These are phyloP conservation scores for Apiosordaria backusii DNA, from an alignment of 495 filamentous ascomycete species.

Conservation along the genomic window DNA sequence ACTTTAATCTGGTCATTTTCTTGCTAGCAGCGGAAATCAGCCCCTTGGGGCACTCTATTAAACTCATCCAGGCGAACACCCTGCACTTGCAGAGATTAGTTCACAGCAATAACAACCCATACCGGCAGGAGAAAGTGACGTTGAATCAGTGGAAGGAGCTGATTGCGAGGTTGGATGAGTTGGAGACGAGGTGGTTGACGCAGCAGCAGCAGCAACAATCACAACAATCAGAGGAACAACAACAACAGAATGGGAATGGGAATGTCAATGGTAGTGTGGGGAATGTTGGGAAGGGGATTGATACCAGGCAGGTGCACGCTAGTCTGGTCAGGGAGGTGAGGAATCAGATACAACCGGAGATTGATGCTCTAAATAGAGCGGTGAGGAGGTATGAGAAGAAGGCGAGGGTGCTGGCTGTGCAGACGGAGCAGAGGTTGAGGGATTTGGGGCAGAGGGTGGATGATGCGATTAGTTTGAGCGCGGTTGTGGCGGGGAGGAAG, in stretches of 20 bases:
- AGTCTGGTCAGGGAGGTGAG: slow-evolving; percentile 58
- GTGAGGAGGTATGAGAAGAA: slow-evolving; percentile 94
- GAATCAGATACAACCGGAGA: slow-evolving; percentile 66
- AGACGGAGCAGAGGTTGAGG: slow-evolving; percentile 71
- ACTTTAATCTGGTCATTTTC: slow-evolving; percentile 94
- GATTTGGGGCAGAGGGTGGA: slow-evolving; percentile 65
- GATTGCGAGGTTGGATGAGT: slow-evolving; percentile 59
- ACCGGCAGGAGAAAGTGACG: slow-evolving; percentile 43
- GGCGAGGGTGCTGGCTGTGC: slow-evolving; percentile 62
- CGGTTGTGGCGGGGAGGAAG: slow-evolving; percentile 52
- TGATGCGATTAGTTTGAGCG: slow-evolving; percentile 76
- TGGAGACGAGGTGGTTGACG: slow-evolving; percentile 52
- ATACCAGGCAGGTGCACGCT: slow-evolving; percentile 18
- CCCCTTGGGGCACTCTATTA: slow-evolving; percentile 75
- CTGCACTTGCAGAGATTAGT: slow-evolving; percentile 78
- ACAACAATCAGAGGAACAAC: no score
- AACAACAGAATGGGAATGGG: no score
- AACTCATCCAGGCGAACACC: slow-evolving; percentile 72
- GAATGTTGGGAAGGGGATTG: slow-evolving; percentile 30
- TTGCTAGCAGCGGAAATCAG: slow-evolving; percentile 81
- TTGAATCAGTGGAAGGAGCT: slow-evolving; percentile 54
- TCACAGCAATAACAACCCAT: slow-evolving; percentile 41
- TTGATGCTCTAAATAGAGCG: slow-evolving; percentile 86
- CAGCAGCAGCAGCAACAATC: background rate
- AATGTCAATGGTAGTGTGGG: background rate